phyloP scores from a whole-genome alignment of 108 stramenopile species.

The Stephanodiscus minutulus region DNA sequence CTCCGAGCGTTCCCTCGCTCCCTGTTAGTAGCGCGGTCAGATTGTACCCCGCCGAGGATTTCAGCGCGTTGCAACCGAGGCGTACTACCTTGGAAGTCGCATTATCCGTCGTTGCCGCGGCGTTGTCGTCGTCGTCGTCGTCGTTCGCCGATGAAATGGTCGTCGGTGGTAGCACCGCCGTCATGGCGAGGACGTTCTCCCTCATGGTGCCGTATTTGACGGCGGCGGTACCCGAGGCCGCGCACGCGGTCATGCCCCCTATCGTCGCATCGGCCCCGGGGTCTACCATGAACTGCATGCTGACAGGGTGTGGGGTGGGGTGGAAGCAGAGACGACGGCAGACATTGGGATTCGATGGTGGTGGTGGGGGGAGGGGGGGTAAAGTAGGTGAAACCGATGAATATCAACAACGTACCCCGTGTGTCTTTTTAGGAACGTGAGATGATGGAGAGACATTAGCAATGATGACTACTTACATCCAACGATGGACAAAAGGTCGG shows the following conservation, averaged over 20 bases:
- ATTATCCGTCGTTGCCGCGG: slow-evolving; percentile 7
- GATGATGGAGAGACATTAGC: slow-evolving; percentile 20
- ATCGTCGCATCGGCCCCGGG: slow-evolving; percentile 95
- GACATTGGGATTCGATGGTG: no score
- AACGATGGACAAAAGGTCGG: slow-evolving; percentile 2
- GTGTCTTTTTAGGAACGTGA: slow-evolving; percentile 25
- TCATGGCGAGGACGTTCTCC: slow-evolving; percentile 85
- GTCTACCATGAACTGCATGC: slow-evolving; percentile 91
- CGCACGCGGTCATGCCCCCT: slow-evolving; percentile 90
- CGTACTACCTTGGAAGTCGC: slow-evolving; percentile 35
- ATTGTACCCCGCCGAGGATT: slow-evolving; percentile 92
- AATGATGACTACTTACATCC: slow-evolving; percentile 24
- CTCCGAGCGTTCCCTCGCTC: slow-evolving; percentile 74
- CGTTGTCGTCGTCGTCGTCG: slow-evolving; percentile 34
- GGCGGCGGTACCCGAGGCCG: slow-evolving; percentile 93
- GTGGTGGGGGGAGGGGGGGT: no score
- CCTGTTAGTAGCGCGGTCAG: slow-evolving; percentile 83
- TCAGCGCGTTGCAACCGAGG: slow-evolving; percentile 72
- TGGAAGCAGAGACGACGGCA: no score
- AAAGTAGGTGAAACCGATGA: background rate
- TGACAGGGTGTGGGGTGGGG: background rate
- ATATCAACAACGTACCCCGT: slow-evolving; percentile 48
- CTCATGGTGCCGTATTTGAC: slow-evolving; percentile 96
- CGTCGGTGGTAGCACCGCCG: slow-evolving; percentile 82
- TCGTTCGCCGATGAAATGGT: slow-evolving; percentile 30